phyloP scores from a whole-genome alignment of 139 green algal genomes.

The Chlorella vulgaris region DNA sequence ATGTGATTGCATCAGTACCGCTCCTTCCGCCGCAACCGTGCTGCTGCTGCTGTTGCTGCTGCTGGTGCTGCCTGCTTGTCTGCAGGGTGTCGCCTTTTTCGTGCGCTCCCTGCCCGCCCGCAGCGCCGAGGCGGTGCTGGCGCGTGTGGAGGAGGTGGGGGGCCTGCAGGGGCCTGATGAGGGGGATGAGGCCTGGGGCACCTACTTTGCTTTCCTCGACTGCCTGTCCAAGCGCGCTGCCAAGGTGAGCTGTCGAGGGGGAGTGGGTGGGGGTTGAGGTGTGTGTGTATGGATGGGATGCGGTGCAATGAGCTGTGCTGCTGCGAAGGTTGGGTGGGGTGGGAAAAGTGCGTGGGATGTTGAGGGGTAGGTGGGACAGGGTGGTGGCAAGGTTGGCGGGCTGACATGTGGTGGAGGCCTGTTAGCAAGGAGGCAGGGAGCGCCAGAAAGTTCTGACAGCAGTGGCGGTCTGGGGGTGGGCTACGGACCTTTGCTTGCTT shows the following conservation, averaged over 20 bases:
- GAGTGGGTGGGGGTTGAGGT: neutral
- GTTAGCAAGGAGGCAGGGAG: too few relatives aligned
- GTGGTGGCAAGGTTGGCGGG: too few relatives aligned
- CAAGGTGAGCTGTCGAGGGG: constrained; percentile 31
- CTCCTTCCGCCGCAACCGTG: too few relatives aligned
- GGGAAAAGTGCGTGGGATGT: too few relatives aligned
- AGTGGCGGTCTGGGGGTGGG: too few relatives aligned
- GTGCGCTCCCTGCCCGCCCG: constrained; percentile 21
- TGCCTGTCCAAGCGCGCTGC: constrained; percentile 17
- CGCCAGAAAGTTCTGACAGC: too few relatives aligned
- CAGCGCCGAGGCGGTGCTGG: constrained; percentile 5
- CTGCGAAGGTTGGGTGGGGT: too few relatives aligned
- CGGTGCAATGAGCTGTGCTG: neutral
- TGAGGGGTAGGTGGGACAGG: too few relatives aligned
- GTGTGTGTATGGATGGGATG: neutral
- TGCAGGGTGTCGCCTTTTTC: constrained; percentile 37
- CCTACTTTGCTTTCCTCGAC: constrained; percentile 45
- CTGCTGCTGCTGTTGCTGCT: too few relatives aligned
- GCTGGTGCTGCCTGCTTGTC: neutral
- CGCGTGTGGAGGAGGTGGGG: neutral
- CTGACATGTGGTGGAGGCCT: too few relatives aligned
- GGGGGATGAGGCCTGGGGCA: neutral
- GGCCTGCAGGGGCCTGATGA: neutral
- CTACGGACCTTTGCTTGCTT: too few relatives aligned
- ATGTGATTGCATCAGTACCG: too few relatives aligned